A percentile compares a stretch with the other conserved stretches of the same genome.
phyloP scores from a whole-genome alignment of 2,329 filamentous ascomycete species.

The Nemania sp. region DNA sequence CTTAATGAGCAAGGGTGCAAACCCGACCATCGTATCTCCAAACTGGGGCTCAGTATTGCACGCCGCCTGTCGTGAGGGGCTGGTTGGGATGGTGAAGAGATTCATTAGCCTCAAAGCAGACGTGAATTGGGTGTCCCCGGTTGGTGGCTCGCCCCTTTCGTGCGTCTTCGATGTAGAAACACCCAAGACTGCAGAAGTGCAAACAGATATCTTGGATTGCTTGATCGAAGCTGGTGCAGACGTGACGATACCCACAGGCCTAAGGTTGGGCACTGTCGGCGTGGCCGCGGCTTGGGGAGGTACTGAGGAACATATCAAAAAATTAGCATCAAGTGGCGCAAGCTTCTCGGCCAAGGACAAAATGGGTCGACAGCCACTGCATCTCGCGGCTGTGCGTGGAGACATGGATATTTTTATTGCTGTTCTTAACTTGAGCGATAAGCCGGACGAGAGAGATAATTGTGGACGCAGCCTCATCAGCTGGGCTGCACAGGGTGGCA shows the following conservation, averaged over 20 bases:
- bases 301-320: not conserved
- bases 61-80: not conserved
- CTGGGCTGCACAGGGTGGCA: slow-evolving; percentile 17
- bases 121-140: not conserved
- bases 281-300: not conserved
- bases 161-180: not conserved
- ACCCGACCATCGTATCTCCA: not conserved
- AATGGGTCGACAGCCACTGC: not conserved
- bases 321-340: not conserved
- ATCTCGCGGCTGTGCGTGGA: not conserved
- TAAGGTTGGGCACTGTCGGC: not conserved
- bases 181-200: not conserved
- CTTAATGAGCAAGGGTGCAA: not conserved
- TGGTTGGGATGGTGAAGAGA: not conserved
- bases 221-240: not conserved
- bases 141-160: not conserved
- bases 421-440: not conserved
- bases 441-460: not conserved
- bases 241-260: not conserved
- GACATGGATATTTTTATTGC: not conserved
- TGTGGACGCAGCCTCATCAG: slow-evolving; percentile 6
- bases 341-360: not conserved
- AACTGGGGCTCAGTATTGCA: not conserved
- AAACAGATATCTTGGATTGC: not conserved
- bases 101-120: not conserved